Evolutionary conservation across 768 basidiomycete genomes (phyloP).

Genomic region (Mycena latifolia): DNA sequence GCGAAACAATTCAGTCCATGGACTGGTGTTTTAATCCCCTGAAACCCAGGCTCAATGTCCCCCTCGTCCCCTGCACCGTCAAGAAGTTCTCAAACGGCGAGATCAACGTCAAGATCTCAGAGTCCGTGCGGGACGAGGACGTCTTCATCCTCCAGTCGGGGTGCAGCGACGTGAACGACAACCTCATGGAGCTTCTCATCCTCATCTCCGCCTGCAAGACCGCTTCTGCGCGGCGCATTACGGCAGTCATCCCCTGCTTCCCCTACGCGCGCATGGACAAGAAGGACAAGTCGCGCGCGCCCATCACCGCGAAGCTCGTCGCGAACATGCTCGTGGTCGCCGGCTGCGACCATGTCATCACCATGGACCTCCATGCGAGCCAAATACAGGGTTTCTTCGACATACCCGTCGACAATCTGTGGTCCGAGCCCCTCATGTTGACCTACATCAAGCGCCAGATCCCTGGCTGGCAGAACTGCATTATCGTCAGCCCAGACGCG

Average conservation of each 20-base stretch:
- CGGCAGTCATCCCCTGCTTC: slow-evolving; percentile 98
- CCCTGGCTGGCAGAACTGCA: slow-evolving; percentile 85
- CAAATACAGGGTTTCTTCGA: slow-evolving; percentile 99
- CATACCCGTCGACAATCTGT: slow-evolving; percentile 97
- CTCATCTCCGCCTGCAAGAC: slow-evolving; percentile 99
- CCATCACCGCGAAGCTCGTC: slow-evolving; percentile 98
- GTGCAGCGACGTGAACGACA: slow-evolving; percentile 92
- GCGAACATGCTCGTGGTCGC: slow-evolving; percentile 98
- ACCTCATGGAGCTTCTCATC: slow-evolving; percentile 98
- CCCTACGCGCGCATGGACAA: slow-evolving; percentile 98
- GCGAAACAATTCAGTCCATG: slow-evolving; percentile 56
- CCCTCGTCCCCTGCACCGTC: slow-evolving; percentile 87
- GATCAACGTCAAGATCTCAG: slow-evolving; percentile 93
- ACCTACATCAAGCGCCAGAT: slow-evolving; percentile 92
- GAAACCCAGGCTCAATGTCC: slow-evolving; percentile 83
- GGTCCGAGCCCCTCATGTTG: slow-evolving; percentile 95
- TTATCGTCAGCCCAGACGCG: slow-evolving; percentile 97
- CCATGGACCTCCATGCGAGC: slow-evolving; percentile 98
- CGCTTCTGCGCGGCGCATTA: slow-evolving; percentile 94
- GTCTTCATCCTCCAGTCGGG: slow-evolving; percentile 98
- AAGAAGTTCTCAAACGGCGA: slow-evolving; percentile 96
- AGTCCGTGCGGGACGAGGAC: slow-evolving; percentile 97
- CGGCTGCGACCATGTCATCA: slow-evolving; percentile 98
- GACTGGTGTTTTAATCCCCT: slow-evolving; percentile 63
- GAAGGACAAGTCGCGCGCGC: slow-evolving; percentile 95